Evolutionary conservation across 345 rosid species (phyloP), one percentile per base, ranked within the genome.

Genomic region (Sonneratia alba): DNA sequence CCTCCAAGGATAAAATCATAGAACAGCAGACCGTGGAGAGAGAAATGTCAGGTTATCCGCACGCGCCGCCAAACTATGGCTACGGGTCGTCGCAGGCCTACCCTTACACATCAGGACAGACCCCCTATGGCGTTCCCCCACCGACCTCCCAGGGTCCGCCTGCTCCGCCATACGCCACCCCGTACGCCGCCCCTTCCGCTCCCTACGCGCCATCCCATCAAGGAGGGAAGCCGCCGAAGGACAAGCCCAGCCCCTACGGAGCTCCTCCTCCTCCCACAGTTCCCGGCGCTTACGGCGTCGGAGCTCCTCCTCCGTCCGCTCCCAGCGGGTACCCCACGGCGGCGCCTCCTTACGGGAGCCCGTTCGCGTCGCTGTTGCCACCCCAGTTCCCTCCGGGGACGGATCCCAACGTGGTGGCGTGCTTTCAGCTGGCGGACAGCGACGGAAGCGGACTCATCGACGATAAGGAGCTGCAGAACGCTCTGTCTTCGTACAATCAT

Each of bases 381-480:
- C 89, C 93, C 43, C 71, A 83, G 47, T 95, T 91, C 73, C 88
- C 93, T 13, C 93, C 93, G 32, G 97, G 92, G 16, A 90, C 93
- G 47, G 97, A 92, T 77, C 96, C 97, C 45, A 90, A 66, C 81
- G 74, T 95, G 67, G 81, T 91, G 75, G 96, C 97, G 43, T 87
- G 97, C 78, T 95, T 94, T 67, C 95, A 90, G 75, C 36, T 80
- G 65, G 99, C 97, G 7, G 97, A 92, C 83, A 88, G 79, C 71
- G 99, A 92, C 78, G 86, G 91, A 19, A 92, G 97, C 73, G 97
- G 97, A 0, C 73, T 90, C 53, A 90, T 95, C 71, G 97, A 95
- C 71, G 97, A 95, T 40, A 90, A 85, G 70, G 99, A 95, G 78
- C 80, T 95, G 76, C 97, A 92, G 78, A 80, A 87, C 36, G 97